phyloP scores from a whole-genome alignment of 495 filamentous ascomycete genomes.

The Ramalina intermedia region DNA sequence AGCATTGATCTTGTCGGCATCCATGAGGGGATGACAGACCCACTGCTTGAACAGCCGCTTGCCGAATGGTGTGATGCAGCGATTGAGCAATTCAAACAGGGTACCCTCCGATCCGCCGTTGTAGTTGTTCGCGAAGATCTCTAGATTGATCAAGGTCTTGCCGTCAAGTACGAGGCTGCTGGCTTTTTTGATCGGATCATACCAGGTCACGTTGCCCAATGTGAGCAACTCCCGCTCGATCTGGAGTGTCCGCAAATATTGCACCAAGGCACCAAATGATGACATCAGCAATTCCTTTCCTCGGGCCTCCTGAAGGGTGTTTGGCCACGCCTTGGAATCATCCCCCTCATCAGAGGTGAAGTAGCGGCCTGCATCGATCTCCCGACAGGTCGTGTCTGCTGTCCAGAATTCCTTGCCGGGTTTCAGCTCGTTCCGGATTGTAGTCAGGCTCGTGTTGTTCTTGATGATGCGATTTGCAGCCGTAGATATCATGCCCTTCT shows the following conservation, averaged over 20 bases:
- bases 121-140: conserved; percentile 88
- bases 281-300: conserved; percentile 82
- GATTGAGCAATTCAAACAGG: conserved; percentile 77
- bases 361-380: conserved; percentile 70
- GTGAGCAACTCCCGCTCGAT: conserved; percentile 79
- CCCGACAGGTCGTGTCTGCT: conserved; percentile 62
- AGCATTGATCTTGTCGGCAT: conserved; percentile 77
- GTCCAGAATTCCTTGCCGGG: conserved; percentile 85
- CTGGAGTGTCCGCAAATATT: conserved; percentile 78
- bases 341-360: conserved; percentile 52
- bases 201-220: conserved; percentile 81
- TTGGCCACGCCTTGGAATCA: conserved; percentile 62
- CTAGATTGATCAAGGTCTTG: conserved; percentile 92
- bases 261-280: conserved; percentile 75
- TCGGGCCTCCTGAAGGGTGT: conserved; percentile 52
- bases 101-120: conserved; percentile 78
- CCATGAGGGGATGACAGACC: conserved; percentile 90
- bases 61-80: conserved; percentile 91
- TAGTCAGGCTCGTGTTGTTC: conserved; percentile 84
- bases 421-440: conserved; percentile 91
- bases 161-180: conserved; percentile 89
- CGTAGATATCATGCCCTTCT: conserved; percentile 72
- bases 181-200: conserved; percentile 87
- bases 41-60: conserved; percentile 95
- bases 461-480: conserved; percentile 88